Base-by-base conservation (phyloP, 2,329 filamentous ascomycete species). In the Alternaria angustiovoidea region DNA sequence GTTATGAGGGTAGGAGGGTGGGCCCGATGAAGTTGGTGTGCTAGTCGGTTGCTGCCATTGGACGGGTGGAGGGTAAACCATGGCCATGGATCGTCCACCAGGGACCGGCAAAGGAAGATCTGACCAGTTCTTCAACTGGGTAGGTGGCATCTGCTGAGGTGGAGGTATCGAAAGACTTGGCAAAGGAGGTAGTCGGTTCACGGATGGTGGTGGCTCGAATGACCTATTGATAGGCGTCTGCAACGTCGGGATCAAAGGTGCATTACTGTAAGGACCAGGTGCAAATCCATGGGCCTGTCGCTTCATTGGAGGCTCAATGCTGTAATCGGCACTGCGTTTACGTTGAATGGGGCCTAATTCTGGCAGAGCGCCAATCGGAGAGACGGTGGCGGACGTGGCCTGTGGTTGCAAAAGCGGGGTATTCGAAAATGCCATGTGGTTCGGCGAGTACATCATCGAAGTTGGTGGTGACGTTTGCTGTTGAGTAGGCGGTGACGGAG, bases 91-190 rank as follows among this genome's bases (percentile, higher is more conserved):
- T 49, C 91, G 87, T 12, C 85, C 81, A 14, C 85, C 85, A 16
- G 91, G 88, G 12, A 62, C 63, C 7, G 75, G 71, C 22, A 88
- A 80, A 6, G 78, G 72, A 41, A 80, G 79, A 39, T 83, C 80
- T 3, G 80, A 72, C 46, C 79, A 74, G 63, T 81, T 85, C 41
- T 80, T 77, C 8, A 68, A 58, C 46, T 76, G 75, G 7, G 72
- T 47, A 47, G 72, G 68, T 9, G 72, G 66, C 49, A 70, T 70
- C 14, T 70, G 66, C 47, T 77, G 75, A 2, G 73, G 73, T 2
- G 87, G 87, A 54, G 89, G 86, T 43, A 91, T 81, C 8, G 88
- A 87, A n/a, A 94, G 84, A 62, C 89, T 91, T 24, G 91, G 91
- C 4, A 90, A 85, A 16, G 91, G 88, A 14, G 93, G 82, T 42